Percentiles rank a stretch among this genome's conserved stretches.
Conservation (phyloP, 2,329 filamentous ascomycete genomes). For the Thielaviopsis ethacetica region DNA sequence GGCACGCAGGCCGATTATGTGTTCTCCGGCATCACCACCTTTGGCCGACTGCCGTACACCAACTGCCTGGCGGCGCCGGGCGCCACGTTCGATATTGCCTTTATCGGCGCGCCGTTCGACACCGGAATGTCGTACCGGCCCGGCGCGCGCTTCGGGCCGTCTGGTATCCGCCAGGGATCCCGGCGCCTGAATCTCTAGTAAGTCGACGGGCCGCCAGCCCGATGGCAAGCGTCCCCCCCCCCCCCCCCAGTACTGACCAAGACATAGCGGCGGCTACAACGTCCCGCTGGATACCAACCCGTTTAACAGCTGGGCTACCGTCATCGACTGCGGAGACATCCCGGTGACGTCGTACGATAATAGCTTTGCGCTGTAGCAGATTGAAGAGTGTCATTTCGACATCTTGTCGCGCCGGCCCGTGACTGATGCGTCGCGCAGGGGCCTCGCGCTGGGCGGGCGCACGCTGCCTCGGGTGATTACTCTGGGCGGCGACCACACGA, state of each 20-base stretch:
- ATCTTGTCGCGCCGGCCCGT: slow-evolving; percentile 55
- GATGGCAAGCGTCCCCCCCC: too few species aligned
- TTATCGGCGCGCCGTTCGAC: slow-evolving; percentile 72
- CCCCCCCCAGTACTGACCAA: too few species aligned
- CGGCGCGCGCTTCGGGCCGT: slow-evolving; percentile 70
- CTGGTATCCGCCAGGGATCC: slow-evolving; percentile 73
- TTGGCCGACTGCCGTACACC: slow-evolving; percentile 61
- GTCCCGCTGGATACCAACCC: slow-evolving; percentile 66
- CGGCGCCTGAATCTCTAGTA: slow-evolving; percentile 78
- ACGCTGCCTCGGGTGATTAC: slow-evolving; percentile 72
- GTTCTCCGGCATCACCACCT: slow-evolving; percentile 77
- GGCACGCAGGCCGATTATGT: slow-evolving; percentile 73
- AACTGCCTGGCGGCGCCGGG: slow-evolving; percentile 56
- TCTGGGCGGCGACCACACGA: slow-evolving; percentile 48
- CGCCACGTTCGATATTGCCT: slow-evolving; percentile 69
- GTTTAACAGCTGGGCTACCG: slow-evolving; percentile 65
- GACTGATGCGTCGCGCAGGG: slow-evolving; percentile 49
- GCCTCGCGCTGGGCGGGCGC: slow-evolving; percentile 54
- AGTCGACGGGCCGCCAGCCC: slow-evolving; percentile 16
- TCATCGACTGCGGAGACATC: slow-evolving; percentile 72
- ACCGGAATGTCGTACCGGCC: slow-evolving; percentile 75
- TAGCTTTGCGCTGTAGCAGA: slow-evolving; percentile 63
- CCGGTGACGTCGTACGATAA: slow-evolving; percentile 83
- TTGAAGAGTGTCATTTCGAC: slow-evolving; percentile 68
- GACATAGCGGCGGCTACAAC: slow-evolving; percentile 72